Percentiles rank a stretch among this genome's conserved stretches.
Evolutionary conservation across 352 stramenopile species (phyloP).

Genomic region (Pythium vanterpoolii): DNA sequence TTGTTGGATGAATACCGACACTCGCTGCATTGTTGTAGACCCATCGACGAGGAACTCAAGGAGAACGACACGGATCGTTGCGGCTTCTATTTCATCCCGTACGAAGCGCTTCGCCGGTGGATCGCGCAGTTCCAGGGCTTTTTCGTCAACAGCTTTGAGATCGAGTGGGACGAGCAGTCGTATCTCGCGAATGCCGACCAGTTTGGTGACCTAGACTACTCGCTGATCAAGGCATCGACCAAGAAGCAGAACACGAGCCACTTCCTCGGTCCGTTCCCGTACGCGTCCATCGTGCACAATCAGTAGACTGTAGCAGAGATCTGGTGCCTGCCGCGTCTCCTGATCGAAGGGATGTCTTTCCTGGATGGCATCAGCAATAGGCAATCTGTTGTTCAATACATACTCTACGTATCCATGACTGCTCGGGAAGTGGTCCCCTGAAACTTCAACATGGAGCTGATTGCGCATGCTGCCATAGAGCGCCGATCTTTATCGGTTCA

Average conservation of each 20-base stretch:
- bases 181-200: slow-evolving; percentile 55
- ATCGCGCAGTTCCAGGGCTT: slow-evolving; percentile 80
- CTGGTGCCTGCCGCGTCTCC: neutral
- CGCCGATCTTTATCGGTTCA: neutral
- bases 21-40: slow-evolving; percentile 15
- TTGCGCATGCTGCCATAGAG: neutral
- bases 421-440: no score
- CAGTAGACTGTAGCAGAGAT: slow-evolving; percentile 13
- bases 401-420: neutral
- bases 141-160: slow-evolving; percentile 82
- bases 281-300: slow-evolving; percentile 53
- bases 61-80: slow-evolving; percentile 78
- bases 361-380: neutral
- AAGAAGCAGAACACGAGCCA: slow-evolving; percentile 67
- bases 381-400: neutral
- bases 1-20: neutral
- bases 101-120: slow-evolving; percentile 68
- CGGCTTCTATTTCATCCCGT: slow-evolving; percentile 84
- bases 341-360: neutral
- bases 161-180: slow-evolving; percentile 67
- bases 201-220: slow-evolving; percentile 57
- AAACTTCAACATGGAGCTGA: slow-evolving; percentile 22
- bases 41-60: slow-evolving; percentile 48
- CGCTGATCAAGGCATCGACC: slow-evolving; percentile 57
- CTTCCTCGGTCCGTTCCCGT: slow-evolving; percentile 74